Percentiles rank a stretch among this genome's conserved stretches.
Conservation (phyloP, 495 filamentous ascomycete genomes). For the Echria macrotheca region DNA sequence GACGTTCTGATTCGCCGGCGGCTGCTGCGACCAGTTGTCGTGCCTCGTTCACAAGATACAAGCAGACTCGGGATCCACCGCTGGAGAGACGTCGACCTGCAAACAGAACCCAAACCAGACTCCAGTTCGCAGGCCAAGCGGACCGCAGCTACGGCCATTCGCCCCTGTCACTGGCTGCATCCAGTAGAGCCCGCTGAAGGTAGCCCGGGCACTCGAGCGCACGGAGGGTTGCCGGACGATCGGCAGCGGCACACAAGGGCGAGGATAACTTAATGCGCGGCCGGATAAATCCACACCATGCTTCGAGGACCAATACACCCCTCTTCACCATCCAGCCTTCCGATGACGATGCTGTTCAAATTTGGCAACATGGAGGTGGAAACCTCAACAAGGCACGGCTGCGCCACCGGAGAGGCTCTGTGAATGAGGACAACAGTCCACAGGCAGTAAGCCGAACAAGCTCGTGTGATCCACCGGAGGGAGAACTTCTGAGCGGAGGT, state of each 20-base stretch:
- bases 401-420: too few relatives aligned
- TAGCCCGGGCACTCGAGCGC: background rate
- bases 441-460: too few relatives aligned
- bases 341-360: slow-evolving; percentile 7
- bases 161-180: background rate
- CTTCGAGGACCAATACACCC: background rate
- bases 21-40: slow-evolving; percentile 7
- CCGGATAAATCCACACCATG: slow-evolving; percentile 3
- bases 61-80: background rate
- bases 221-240: slow-evolving; percentile 7
- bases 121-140: slow-evolving; percentile 11
- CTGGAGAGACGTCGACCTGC: slow-evolving; percentile 1
- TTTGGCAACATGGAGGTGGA: background rate
- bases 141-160: slow-evolving; percentile 1
- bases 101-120: slow-evolving; percentile 10
- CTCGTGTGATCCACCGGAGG: too few relatives aligned
- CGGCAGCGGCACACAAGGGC: slow-evolving; percentile 6
- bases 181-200: background rate
- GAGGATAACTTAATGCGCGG: slow-evolving; percentile 5
- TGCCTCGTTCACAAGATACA: background rate
- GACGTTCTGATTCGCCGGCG: slow-evolving; percentile 6
- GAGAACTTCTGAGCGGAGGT: too few relatives aligned
- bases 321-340: slow-evolving; percentile 5
- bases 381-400: background rate
- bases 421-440: too few relatives aligned